Evolutionary conservation across 345 rosid species (phyloP).

Genomic region (Rubroshorea leprosula): DNA sequence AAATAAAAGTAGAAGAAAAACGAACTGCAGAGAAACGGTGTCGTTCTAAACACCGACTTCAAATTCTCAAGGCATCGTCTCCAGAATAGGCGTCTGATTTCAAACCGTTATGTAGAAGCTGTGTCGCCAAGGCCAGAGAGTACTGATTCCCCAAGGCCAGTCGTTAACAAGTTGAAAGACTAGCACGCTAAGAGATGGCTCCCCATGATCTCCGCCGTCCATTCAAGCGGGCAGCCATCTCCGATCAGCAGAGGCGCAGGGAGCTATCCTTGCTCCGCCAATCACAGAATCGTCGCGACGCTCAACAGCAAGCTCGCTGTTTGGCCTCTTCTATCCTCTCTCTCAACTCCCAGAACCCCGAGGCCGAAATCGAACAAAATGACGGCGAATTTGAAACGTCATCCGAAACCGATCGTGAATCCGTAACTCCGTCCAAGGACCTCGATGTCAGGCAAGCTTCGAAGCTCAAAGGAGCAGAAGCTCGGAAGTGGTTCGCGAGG

Average conservation of each 20-base stretch:
- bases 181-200: no score
- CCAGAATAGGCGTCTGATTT: no score
- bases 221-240: constrained; percentile 69
- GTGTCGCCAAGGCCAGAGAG: no score
- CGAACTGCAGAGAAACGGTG: no score
- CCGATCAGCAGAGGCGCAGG: constrained; percentile 87
- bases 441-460: constrained; percentile 63
- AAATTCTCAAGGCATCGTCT: no score
- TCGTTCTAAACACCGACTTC: no score
- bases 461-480: constrained; percentile 64
- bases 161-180: no score
- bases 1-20: no score
- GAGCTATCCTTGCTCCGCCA: constrained; percentile 77
- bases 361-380: constrained; percentile 30
- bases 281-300: constrained; percentile 70
- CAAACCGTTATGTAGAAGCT: no score
- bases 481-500: constrained; percentile 79
- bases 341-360: constrained; percentile 35
- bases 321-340: constrained; percentile 71
- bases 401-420: constrained; percentile 22
- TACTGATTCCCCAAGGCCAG: no score
- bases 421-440: constrained; percentile 31
- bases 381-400: constrained; percentile 27
- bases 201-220: constrained; percentile 82
- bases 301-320: constrained; percentile 79